Evolutionary conservation across 805 yeast genomes (phyloP).

Genomic region (Candida ulmi): DNA sequence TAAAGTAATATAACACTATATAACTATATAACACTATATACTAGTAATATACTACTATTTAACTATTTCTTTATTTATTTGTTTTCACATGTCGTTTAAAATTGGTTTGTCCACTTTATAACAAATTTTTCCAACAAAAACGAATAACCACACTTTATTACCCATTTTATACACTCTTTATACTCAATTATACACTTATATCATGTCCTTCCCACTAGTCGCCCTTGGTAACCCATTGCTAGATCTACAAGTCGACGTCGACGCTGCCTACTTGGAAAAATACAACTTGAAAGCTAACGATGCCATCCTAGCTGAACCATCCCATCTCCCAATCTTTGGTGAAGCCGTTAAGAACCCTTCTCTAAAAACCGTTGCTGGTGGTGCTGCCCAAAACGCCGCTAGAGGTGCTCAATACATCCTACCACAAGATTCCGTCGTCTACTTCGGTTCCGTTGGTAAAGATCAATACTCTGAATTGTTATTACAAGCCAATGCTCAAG

Average conservation of each 20-base stretch:
- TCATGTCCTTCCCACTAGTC: constrained; percentile 67
- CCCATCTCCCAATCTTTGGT: constrained; percentile 79
- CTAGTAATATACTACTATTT: too few species aligned
- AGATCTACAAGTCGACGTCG: constrained; percentile 79
- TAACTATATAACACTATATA: too few species aligned
- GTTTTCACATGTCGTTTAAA: too few species aligned
- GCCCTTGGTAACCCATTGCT: constrained; percentile 91
- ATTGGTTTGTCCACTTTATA: neutral
- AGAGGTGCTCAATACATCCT: constrained; percentile 95
- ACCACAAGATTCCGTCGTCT: constrained; percentile 76
- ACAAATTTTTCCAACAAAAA: neutral
- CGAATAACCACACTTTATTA: too few species aligned
- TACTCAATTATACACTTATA: too few species aligned
- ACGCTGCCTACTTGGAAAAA: constrained; percentile 62
- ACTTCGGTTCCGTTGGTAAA: constrained; percentile 95
- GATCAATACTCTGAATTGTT: constrained; percentile 83
- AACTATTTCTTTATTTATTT: too few species aligned
- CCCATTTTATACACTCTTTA: too few species aligned
- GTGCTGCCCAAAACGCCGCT: constrained; percentile 99
- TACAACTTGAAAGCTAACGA: constrained; percentile 86
- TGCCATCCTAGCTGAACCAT: constrained; percentile 80
- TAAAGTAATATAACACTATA: too few species aligned
- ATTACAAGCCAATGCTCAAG: constrained; percentile 74
- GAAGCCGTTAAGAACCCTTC: constrained; percentile 62
- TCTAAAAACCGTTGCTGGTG: constrained; percentile 86